Base-by-base conservation (phyloP, 192 early-diverging fungal genomes). In the Funneliformis mosseae region DNA sequence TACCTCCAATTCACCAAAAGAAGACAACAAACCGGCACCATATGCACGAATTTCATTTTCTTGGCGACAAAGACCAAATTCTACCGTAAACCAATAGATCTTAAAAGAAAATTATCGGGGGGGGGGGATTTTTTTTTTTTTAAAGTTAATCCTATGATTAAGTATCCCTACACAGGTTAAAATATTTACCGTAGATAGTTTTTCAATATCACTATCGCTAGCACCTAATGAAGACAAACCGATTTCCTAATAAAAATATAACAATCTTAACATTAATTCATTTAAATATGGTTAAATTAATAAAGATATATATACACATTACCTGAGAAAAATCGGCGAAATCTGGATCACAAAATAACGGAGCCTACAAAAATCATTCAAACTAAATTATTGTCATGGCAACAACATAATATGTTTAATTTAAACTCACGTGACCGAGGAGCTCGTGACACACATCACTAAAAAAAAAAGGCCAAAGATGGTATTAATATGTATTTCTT, bases 391-490 rank as follows among this genome's bases (percentile, higher is more conserved):
- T 23, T 55, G 14, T 16, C 50, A 21, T 18, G 8, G 4, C 6
- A 18, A 64, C 8, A 23, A 64, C 16, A 7, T 27, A 64, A 64
- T 42, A 43, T 0, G n/a, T 6, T 25, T 18, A 25, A 55, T 0
- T 21, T 14, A 27, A 23, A 79, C 92, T 91, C 7, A 92, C 96
- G 77, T 99, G 97, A 61, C 97, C 97, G 23, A 99, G 87, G 18
- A 97, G 88, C 86, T 99, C 97, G 82, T 99, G 97, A 87, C 97
- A 99, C 74, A 96, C 91, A 84, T 99, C 97, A 66, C 77, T 79
- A n/a, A 10, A 72, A 28, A 46, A 72, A 18, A 25, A 72, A 11
- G 8, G 3, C 23, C 3, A 12, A 10, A n/a, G 25, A 46, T 38
- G 3, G 5, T 18, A 21, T 68, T 72, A 72, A 18, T 46, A 21